phyloP scores from a whole-genome alignment of 2,329 filamentous ascomycete genomes.

The Monosporascus sp. region DNA sequence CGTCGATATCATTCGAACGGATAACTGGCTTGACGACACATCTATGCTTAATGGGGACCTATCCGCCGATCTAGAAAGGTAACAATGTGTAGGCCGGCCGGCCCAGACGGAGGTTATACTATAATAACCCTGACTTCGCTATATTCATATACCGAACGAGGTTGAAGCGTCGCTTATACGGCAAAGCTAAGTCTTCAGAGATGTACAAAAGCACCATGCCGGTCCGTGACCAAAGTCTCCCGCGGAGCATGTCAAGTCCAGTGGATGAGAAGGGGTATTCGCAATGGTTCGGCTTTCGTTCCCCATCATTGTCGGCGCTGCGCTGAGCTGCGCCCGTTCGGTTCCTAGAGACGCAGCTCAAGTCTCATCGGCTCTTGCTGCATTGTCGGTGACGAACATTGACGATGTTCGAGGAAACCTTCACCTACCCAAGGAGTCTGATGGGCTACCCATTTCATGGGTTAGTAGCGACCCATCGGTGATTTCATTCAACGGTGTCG shows the following conservation, averaged over 20 bases:
- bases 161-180: neutral
- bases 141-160: neutral
- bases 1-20: too few species aligned
- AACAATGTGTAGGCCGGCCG: too few species aligned
- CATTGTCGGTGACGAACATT: conserved; percentile 26
- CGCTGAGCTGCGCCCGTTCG: neutral
- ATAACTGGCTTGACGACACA: too few species aligned
- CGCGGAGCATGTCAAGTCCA: neutral
- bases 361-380: conserved; percentile 9
- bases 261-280: neutral
- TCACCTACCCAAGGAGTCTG: conserved; percentile 24
- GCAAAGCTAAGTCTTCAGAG: neutral
- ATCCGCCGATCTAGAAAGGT: too few species aligned
- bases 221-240: neutral
- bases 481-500: conserved; percentile 29
- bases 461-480: conserved; percentile 27
- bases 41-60: too few species aligned
- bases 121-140: neutral
- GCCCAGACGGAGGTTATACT: neutral
- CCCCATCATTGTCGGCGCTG: neutral
- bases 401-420: conserved; percentile 34
- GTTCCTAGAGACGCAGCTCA: neutral
- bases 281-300: neutral
- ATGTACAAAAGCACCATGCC: neutral
- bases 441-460: conserved; percentile 30